Evolutionary conservation across 768 basidiomycete genomes (phyloP), one percentile per base, ranked within the genome.

Genomic region (Amanita molliuscula): DNA sequence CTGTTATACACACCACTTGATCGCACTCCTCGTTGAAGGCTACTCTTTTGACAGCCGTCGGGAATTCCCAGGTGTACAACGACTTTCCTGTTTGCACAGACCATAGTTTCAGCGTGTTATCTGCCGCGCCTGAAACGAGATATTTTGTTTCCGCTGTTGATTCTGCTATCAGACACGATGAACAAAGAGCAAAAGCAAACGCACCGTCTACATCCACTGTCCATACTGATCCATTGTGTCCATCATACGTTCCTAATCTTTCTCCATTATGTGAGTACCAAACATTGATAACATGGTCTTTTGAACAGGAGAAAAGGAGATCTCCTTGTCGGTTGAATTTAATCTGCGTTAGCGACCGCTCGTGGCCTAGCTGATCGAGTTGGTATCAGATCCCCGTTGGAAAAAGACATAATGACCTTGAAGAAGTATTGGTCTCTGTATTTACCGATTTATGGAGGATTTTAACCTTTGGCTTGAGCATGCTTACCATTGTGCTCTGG

Each of bases 211-310:
- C 81, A 66, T 95, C 93, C 56, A 94, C 80, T 46, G 93, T 94
- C 96, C 96, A 98, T 23, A 99, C 88, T 0, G 88, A 76, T 50
- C 96, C 96, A 60, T 98, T 99, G 67, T 96, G 83, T 35, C 93
- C 96, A 41, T 89, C 82, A 62, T 96, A 98, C 52, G 96, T 99
- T 31, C 96, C 96, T 59, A 99, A 67, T 52, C 96, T 77, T 73
- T 98, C 96, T 45, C 96, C 96, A 59, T 99, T 99, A 60, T 95
- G 90, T 10, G 93, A 84, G 65, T 78, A 96, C 95, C 95, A 98
- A 45, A 91, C 93, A 63, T 96, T 97, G 65, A 97, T 88, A 57
- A 89, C 66, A 59, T 86, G 78, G 65, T 99, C 96, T 76, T 99
- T 99, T 58, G 91, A 92, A 62, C 87, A 90, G 20, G 92, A 84